Evolutionary conservation across 176 grass and related monocot species (phyloP), one percentile per base, ranked within the genome.

Genomic region (Triticum dicoccoides): DNA sequence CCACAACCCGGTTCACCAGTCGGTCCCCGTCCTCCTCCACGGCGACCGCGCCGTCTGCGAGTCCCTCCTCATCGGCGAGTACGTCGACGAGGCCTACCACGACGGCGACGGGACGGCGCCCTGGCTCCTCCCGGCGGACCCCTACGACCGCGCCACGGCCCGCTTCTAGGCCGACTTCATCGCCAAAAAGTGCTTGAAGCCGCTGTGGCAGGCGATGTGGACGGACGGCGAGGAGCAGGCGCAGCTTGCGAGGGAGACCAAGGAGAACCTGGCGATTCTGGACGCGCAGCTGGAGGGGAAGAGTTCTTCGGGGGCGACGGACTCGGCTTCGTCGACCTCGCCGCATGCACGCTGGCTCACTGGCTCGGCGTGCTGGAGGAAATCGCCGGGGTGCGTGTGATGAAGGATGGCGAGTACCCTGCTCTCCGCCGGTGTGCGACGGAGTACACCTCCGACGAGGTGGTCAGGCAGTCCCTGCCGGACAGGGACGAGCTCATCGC

Each of bases 21-120:
- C 87, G 29, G 71, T 91, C 2, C 89, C 92, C 68, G 87, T 94
- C 5, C 76, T 94, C 64, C 69, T 94, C 77, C 87, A 89, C 8
- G 83, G 68, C 32, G 89, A 42, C 30, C 78, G 49, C 2, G 54
- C 84, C 12, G 11, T 89, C 25, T 67, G 34, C 24, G 87, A 94
- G 82, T 94, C 90, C 1, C 87, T 89, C 21, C 2, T 90, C 51
- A 70, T 90, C 79, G n/a, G 88, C 7, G 78, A 93, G 79, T 90
- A 93, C 61, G 17, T 88, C 62, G 91, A 93, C 27, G 86, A 88
- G 75, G 18, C 82, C 37, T 90, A 84, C 30, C 4, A 52, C 49
- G 14, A 6, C 49, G 87, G 80, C 6, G 73, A 84, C 25, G 39
- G 61, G 37, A 41, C 15, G 76, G 76, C 8, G 17, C 64, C 15